These are phyloP conservation scores for Rhododendron ferrugineum DNA, from an alignment of 148 eudicot genomes.

Conservation along the genomic window DNA sequence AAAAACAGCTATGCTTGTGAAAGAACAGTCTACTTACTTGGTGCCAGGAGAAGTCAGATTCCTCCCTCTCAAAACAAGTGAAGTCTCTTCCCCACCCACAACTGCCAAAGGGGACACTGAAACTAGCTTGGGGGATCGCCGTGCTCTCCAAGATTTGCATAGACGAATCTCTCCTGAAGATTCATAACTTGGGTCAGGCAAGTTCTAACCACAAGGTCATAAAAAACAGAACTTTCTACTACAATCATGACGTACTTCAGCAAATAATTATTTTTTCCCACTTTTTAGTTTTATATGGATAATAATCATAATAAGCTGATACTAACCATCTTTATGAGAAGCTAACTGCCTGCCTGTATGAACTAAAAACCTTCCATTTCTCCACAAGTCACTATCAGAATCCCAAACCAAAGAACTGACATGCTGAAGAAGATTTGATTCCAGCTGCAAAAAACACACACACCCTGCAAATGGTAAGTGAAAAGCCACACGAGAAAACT, in stretches of 20 bases:
- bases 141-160: constrained; percentile 35
- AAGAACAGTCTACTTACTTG: constrained; percentile 26
- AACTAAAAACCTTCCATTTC: constrained; percentile 61
- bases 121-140: constrained; percentile 55
- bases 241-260: not conserved
- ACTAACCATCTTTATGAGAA: constrained; percentile 39
- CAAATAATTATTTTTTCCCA: not conserved
- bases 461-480: constrained; percentile 7
- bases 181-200: not conserved
- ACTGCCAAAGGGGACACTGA: constrained; percentile 76
- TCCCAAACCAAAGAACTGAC: constrained; percentile 43
- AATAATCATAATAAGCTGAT: not conserved
- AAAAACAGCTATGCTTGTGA: not conserved
- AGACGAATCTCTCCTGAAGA: constrained; percentile 39
- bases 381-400: constrained; percentile 60
- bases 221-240: not conserved
- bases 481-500: constrained; percentile 1
- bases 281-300: not conserved
- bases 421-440: constrained; percentile 41
- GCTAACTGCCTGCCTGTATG: constrained; percentile 54
- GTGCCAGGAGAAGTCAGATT: constrained; percentile 43
- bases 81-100: constrained; percentile 60
- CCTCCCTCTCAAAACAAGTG: constrained; percentile 55
- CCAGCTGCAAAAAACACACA: constrained; percentile 49
- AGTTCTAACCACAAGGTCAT: not conserved